Evolutionary conservation across 768 basidiomycete genomes (phyloP), one percentile per base, ranked within the genome.

Genomic region (Tubosaeta brunneosetosa): DNA sequence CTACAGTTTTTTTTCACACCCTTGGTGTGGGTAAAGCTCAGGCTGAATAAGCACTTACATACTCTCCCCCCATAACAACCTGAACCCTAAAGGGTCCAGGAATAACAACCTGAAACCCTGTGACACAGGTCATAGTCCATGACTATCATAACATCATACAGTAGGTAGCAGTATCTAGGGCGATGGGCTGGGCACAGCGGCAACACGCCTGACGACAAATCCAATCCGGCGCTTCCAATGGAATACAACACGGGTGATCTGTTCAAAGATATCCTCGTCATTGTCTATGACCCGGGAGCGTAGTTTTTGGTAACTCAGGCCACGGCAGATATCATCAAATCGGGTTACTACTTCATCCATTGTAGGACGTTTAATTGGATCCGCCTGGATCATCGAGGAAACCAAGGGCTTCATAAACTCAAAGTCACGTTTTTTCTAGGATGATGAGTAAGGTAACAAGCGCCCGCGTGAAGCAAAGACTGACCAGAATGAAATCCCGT

Each of bases 351-450:
- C 72, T 37, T 69, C 58, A 22, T 74, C 68, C 46, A 74, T 74
- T 0, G 58, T 71, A 0, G 74, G 74, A 7, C 76, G 66, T 38
- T 69, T 60, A 0, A 41, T 26, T 0, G 74, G 73, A 40, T 74
- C 68, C 2, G 61, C 53, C 17, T 70, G 65, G 1, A 67, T 61
- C 76, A 77, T 76, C 8, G 66, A 68, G 0, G 52, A 47, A 3
- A 74, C 22, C 22, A 22, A 22, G 2, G 22, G 22, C 49, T 51
- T 22, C 62, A 76, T 62, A 44, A 75, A 75, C 7, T 62, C 56
- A 11, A 71, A 52, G 2, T 55, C 60, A 4, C 3, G 22, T 17
- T 47, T 56, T 19, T 14, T 27, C 47, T 48, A 26, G 2, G n/a
- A 16, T 27, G 14, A 27, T 11, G 19, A 10, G 4, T 17, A 12